Percentiles rank a stretch among this genome's conserved stretches.
Conservation (phyloP, 495 filamentous ascomycete genomes). For the Pseudotulostoma volvatum region DNA sequence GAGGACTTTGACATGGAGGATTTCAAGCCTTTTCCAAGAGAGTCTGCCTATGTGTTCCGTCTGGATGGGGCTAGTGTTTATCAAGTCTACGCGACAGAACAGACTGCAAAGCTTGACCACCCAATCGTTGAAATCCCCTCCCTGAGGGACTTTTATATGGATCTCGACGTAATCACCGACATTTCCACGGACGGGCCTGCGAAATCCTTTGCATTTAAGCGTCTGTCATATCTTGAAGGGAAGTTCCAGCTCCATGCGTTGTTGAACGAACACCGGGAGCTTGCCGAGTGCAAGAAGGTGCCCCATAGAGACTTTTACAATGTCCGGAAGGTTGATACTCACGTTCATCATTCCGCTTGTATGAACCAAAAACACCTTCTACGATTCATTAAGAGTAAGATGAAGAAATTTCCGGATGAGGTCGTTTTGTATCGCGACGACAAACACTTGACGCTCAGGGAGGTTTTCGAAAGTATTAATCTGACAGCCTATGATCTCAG, state of each 20-base stretch:
- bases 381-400: constrained; percentile 97
- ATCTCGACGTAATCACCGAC: constrained; percentile 70
- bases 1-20: constrained; percentile 79
- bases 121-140: constrained; percentile 73
- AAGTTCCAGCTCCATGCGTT: constrained; percentile 90
- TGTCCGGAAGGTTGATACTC: constrained; percentile 94
- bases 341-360: constrained; percentile 97
- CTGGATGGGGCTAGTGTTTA: constrained; percentile 77
- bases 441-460: constrained; percentile 73
- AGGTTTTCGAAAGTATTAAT: constrained; percentile 96
- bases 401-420: constrained; percentile 94
- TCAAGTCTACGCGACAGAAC: constrained; percentile 60
- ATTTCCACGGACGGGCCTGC: constrained; percentile 86
- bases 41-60: constrained; percentile 50
- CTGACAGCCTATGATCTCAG: constrained; percentile 93
- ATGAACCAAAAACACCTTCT: constrained; percentile 99
- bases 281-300: constrained; percentile 91
- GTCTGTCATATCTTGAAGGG: constrained; percentile 86
- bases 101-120: constrained; percentile 39
- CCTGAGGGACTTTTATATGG: constrained; percentile 85
- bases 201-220: constrained; percentile 91
- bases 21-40: constrained; percentile 47
- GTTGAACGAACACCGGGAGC: constrained; percentile 92
- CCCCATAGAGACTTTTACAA: constrained; percentile 98
- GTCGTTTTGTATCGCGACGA: constrained; percentile 86